Conservation (phyloP, 1,284 basidiomycete species). For the Marasmius sp. region DNA sequence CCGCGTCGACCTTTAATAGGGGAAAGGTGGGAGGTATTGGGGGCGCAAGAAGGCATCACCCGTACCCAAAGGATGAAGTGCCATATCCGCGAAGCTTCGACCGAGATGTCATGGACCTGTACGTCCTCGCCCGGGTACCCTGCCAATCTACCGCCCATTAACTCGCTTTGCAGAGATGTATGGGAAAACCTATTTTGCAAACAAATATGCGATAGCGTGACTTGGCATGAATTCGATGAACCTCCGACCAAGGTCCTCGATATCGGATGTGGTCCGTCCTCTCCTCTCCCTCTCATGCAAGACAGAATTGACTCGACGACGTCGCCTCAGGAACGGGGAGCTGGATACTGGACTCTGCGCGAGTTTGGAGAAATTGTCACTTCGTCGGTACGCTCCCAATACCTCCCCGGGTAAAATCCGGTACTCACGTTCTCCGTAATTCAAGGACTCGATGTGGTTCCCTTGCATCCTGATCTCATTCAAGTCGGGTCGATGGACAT, state of each 20-base stretch:
- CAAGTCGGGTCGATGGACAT: conserved; percentile 55
- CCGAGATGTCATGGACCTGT: conserved; percentile 61
- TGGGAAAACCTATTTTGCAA: conserved; percentile 61
- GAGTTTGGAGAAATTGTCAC: conserved; percentile 57
- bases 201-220: conserved; percentile 53
- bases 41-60: conserved; percentile 54
- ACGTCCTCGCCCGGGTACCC: conserved; percentile 30
- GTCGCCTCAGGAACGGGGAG: conserved; percentile 52
- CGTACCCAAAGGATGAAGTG: conserved; percentile 45
- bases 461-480: conserved; percentile 62
- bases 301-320: background rate
- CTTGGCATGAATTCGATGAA: conserved; percentile 60
- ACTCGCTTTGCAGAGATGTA: conserved; percentile 49
- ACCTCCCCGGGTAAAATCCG: background rate
- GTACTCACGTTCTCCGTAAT: background rate
- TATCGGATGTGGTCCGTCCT: conserved; percentile 61
- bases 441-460: conserved; percentile 63
- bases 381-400: conserved; percentile 53
- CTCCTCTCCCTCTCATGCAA: background rate
- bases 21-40: conserved; percentile 23
- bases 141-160: background rate
- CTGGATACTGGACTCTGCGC: conserved; percentile 65
- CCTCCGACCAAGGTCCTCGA: conserved; percentile 66
- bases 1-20: background rate
- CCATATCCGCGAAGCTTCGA: conserved; percentile 70